Evolutionary conservation across 148 eudicot species (phyloP), one percentile per base, ranked within the genome.

Genomic region (Camellia lanceoleosa): DNA sequence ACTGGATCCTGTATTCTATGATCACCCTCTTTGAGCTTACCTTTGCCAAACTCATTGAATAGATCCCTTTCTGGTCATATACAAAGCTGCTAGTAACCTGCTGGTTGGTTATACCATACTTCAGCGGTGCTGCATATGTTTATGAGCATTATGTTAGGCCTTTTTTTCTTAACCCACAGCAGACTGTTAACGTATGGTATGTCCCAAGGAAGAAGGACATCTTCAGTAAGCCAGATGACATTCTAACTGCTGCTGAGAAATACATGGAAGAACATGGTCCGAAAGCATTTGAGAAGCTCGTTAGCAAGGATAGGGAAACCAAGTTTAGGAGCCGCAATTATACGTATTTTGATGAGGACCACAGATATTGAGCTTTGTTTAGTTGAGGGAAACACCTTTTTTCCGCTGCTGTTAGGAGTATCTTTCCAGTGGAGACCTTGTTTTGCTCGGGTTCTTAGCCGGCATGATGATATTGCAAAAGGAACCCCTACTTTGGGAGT

Each of bases 21-120:
- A 93, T 93, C 52, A 91, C 99, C 30, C 95, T 96, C 68, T 88
- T 93, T 58, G 98, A 96, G 89, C 94, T 96, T 61, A 96, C 99
- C 44, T 96, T 93, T 84, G 87, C 92, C 59, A 90, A 83, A 77
- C 83, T 92, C 67, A 86, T 96, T 84, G 97, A 93, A 82, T 93
- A 97, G 98, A 82, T 93, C 30, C 99, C 97, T 38, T 67, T 92
- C 79, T 96, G 99, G 99, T 94, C 99, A 3, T 91, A 92, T 78
- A 81, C 85, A 44, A 96, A 93, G 86, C 90, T 96, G 74, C 84
- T 96, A 11, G 72, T 80, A 44, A 94, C 97, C 71, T 96, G 97
- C 87, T 96, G 99, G 98, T 87, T 94, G 84, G 99, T 96, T 71
- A 88, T 96, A 81, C 99, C 99, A 5, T 89, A 93, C 87, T 96